phyloP scores from a whole-genome alignment of 495 filamentous ascomycete genomes.

The Neurospora sublineolata region DNA sequence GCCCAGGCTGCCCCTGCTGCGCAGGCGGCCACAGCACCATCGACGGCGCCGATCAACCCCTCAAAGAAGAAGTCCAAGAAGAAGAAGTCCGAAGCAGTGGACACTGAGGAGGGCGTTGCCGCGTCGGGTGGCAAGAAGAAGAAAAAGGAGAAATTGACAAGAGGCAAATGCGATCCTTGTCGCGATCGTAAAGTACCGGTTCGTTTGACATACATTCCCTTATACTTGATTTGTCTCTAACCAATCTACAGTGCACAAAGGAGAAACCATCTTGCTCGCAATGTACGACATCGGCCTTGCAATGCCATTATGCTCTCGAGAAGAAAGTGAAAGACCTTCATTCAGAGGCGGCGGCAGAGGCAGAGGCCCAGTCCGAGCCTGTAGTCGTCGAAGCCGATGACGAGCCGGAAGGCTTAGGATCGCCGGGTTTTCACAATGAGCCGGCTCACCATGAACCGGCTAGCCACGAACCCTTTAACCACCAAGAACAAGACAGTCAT shows the following conservation, averaged over 20 bases:
- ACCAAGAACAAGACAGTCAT: neutral
- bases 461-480: neutral
- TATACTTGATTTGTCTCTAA: neutral
- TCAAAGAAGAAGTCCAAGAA: slow-evolving; percentile 17
- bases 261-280: slow-evolving; percentile 26
- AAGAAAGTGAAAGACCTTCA: slow-evolving; percentile 6
- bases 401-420: slow-evolving; percentile 18
- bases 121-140: slow-evolving; percentile 10
- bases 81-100: slow-evolving; percentile 15
- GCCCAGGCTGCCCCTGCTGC: slow-evolving; percentile 14
- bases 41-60: neutral
- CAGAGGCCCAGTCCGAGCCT: neutral
- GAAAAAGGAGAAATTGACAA: slow-evolving; percentile 16
- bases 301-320: slow-evolving; percentile 26
- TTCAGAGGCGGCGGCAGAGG: slow-evolving; percentile 6
- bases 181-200: slow-evolving; percentile 20
- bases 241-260: slow-evolving; percentile 28
- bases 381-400: slow-evolving; percentile 7
- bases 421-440: slow-evolving; percentile 16
- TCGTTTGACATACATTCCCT: slow-evolving; percentile 1
- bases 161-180: slow-evolving; percentile 30
- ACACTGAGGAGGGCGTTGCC: slow-evolving; percentile 4
- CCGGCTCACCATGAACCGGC: neutral
- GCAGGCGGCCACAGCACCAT: slow-evolving; percentile 1
- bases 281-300: slow-evolving; percentile 17